These are phyloP conservation scores for Acer yangbiense DNA, from an alignment of 345 rosid genomes.

Conservation along the genomic window DNA sequence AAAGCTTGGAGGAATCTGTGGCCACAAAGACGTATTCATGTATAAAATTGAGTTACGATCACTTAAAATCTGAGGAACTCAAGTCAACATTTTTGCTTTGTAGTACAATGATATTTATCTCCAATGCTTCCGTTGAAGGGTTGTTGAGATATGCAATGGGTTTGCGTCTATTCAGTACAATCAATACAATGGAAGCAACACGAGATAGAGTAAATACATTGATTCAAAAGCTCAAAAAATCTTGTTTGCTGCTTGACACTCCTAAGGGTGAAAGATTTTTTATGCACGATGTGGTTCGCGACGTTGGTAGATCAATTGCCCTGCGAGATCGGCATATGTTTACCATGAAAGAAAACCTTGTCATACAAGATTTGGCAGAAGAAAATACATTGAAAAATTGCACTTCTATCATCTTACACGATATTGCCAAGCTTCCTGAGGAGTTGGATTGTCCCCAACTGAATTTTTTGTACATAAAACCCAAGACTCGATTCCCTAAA, in stretches of 20 bases:
- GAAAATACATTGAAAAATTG: neutral
- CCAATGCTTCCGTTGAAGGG: neutral
- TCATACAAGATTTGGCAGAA: neutral
- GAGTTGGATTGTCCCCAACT: constrained; percentile 19
- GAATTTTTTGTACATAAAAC: neutral
- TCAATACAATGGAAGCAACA: constrained; percentile 4
- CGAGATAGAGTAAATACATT: constrained; percentile 13
- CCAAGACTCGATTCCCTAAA: fast-evolving
- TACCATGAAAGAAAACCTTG: neutral
- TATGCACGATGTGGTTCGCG: constrained; percentile 24
- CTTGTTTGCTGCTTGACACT: constrained; percentile 17
- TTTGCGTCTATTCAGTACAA: constrained; percentile 13
- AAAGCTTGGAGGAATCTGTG: neutral
- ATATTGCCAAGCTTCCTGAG: neutral
- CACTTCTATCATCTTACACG: neutral
- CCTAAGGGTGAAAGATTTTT: neutral
- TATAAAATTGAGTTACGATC: constrained; percentile 26
- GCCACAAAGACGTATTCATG: neutral
- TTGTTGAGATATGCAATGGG: constrained; percentile 34
- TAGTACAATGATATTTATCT: neutral
- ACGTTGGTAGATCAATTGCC: constrained; percentile 16
- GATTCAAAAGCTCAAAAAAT: constrained; percentile 25
- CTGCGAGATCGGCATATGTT: neutral
- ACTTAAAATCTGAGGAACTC: constrained; percentile 25
- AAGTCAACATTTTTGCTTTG: constrained; percentile 36